Conservation (phyloP, 2,329 filamentous ascomycete genomes). For the Emmonsiellopsis sp. region DNA sequence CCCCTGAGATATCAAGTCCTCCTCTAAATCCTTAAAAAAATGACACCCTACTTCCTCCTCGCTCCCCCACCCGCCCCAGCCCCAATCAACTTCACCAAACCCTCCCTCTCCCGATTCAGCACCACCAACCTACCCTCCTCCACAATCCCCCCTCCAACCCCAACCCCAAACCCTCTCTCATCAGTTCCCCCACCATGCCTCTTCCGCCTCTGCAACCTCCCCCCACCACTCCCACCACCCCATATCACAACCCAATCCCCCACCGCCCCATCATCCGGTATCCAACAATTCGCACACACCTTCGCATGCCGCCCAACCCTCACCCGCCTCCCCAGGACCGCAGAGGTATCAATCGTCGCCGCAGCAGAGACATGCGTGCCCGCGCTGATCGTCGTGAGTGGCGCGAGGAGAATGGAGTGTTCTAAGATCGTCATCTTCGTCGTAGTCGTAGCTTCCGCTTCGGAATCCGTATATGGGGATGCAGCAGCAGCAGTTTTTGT, state of each 20-base stretch:
- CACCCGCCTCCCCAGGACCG: slow-evolving; percentile 23
- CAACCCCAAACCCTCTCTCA: slow-evolving; percentile 3
- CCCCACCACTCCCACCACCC: slow-evolving; percentile 43
- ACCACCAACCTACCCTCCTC: slow-evolving; percentile 54
- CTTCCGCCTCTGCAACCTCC: slow-evolving; percentile 24
- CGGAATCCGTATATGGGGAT: background rate
- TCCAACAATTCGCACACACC: slow-evolving; percentile 53
- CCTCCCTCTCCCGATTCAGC: slow-evolving; percentile 58
- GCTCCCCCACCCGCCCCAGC: slow-evolving; percentile 14
- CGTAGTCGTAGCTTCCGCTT: slow-evolving; percentile 1
- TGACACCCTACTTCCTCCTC: slow-evolving; percentile 19
- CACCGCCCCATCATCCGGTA: slow-evolving; percentile 49
- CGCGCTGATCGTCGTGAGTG: slow-evolving; percentile 26
- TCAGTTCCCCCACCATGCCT: slow-evolving; percentile 25
- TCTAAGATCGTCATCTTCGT: slow-evolving; percentile 23
- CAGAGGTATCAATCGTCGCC: slow-evolving; percentile 37
- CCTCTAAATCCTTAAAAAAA: background rate
- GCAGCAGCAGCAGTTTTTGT: slow-evolving; percentile 6
- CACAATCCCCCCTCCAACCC: slow-evolving; percentile 33
- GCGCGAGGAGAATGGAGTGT: slow-evolving; percentile 29
- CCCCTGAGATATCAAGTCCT: too few species aligned
- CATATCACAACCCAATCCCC: slow-evolving; percentile 62
- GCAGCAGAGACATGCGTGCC: slow-evolving; percentile 31
- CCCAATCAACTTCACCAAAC: slow-evolving; percentile 54
- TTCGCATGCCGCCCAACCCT: slow-evolving; percentile 52